phyloP scores from a whole-genome alignment of 371 early-diverging fungal genomes.

The Mucor plumbeus region DNA sequence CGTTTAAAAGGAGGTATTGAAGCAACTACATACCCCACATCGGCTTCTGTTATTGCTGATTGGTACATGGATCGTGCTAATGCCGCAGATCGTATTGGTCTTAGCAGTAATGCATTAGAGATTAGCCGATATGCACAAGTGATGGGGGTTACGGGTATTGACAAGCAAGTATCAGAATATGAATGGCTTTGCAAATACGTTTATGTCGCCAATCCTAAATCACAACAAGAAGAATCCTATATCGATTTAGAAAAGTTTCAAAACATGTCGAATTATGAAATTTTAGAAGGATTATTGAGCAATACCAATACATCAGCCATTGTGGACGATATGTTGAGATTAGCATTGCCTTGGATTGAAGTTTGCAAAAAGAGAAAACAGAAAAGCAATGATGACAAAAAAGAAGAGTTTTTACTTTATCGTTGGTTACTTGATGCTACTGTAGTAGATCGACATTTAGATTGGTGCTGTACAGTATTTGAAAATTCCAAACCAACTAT shows the following conservation, averaged over 20 bases:
- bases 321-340: constrained; percentile 52
- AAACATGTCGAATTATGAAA: constrained; percentile 52
- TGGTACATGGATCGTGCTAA: constrained; percentile 68
- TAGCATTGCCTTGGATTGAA: constrained; percentile 67
- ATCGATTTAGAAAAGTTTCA: constrained; percentile 47
- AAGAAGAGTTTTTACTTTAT: constrained; percentile 42
- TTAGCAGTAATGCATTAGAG: constrained; percentile 59
- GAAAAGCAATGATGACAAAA: not conserved
- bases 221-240: constrained; percentile 25
- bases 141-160: constrained; percentile 57
- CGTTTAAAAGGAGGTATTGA: constrained; percentile 36
- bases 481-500: constrained; percentile 66
- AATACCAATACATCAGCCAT: constrained; percentile 49
- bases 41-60: constrained; percentile 46
- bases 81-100: constrained; percentile 62
- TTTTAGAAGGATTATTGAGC: constrained; percentile 56
- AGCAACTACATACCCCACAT: constrained; percentile 51
- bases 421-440: constrained; percentile 49
- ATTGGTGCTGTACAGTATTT: constrained; percentile 59
- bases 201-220: constrained; percentile 40
- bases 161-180: constrained; percentile 51
- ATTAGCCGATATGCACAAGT: constrained; percentile 60
- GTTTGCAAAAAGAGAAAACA: constrained; percentile 25
- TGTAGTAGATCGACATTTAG: constrained; percentile 42
- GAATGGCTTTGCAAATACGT: constrained; percentile 67